Base-by-base conservation (phyloP, 2,329 filamentous ascomycete species). In the Colletotrichum aenigma region DNA sequence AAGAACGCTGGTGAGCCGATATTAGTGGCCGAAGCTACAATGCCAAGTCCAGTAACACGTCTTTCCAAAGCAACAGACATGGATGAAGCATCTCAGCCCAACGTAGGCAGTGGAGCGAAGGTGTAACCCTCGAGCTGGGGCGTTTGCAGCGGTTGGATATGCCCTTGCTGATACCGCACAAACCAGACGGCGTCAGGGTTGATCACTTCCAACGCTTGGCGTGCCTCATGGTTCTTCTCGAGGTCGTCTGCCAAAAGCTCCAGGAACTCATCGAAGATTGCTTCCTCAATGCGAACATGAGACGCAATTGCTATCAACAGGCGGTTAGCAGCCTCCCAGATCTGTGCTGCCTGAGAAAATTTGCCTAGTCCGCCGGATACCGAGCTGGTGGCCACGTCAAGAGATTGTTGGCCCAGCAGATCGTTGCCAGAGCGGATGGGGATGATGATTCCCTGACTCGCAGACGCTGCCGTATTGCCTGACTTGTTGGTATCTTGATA, bases 161-260 rank as follows among this genome's bases (percentile, higher is more conserved):
- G 77, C 12, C 89, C 88, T 70, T 83, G 82, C 79, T 89, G 85
- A 71, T 90, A 89, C 80, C 91, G 83, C 55, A 87, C 86, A 78
- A 96, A 84, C 95, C 95, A 97, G 6, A 97, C 93, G 2, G 94
- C 93, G 86, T 97, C 95, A 1, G 89, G 86, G 82, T 96, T 96
- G 69, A 93, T 85, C 4, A 82, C 84, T 78, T 94, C 91, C 61
- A 97, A 83, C 13, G 91, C 91, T 38, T 85, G 84, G 64, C 87
- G 89, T 13, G 93, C 88, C 64, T 90, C 86, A 2, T 80, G 70
- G 32, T 88, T 85, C 38, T 81, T 83, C 66, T 87, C 83, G 60
- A 93, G 78, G 48, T 87, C 83, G 52, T 93, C 88, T 4, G 83
- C 87, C 30, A 97, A 82, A 68, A 96, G 83, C 8, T 90, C 89